Base-by-base conservation (phyloP, 306 rosid genomes). In the Dicorynia guianensis region DNA sequence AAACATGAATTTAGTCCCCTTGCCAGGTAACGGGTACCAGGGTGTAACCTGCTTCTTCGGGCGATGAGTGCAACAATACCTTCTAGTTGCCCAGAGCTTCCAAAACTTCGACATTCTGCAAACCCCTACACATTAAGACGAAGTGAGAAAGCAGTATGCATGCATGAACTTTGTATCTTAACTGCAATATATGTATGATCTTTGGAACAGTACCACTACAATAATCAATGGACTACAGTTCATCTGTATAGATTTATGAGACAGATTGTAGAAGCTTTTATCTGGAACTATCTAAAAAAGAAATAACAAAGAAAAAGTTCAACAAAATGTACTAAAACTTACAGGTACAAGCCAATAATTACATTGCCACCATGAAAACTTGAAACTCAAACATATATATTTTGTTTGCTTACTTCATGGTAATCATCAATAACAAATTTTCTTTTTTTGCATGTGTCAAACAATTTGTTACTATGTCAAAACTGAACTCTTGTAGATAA, bases 21-120 rank as follows among this genome's bases (percentile, higher is more conserved):
- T 2, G 99, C 99, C 88, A 96, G 86, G 82, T 96, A 96, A 48
- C 98, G 92, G 74, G 99, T 96, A 48, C 99, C 99, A 13, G 99
- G 99, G 83, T 96, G 99, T 83, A 96, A 80, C 90, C 96, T 87
- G 84, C 99, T 96, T 67, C 99, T 93, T 53, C 97, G 97, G 84
- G 99, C 99, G 73, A 68, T 89, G 63, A 90, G 88, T 70, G 98
- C 93, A 68, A 86, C 97, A 81, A 89, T 53, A 58, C 99, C 98
- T 86, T 96, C 98, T 62, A 71, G 82, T 77, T 92, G 97, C 80
- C 99, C 94, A 11, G 92, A 89, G 89, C 93, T 86, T 80, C 98
- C 99, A 84, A 96, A 92, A 81, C 79, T 85, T 79, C 99, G 88
- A 83, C 87, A 90, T 84, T 96, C 99, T 85, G 96, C 98, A 83